A percentile compares a stretch with the other conserved stretches of the same genome.
Evolutionary conservation across 805 yeast genomes (phyloP).

Genomic region (Candida chauliodis): DNA sequence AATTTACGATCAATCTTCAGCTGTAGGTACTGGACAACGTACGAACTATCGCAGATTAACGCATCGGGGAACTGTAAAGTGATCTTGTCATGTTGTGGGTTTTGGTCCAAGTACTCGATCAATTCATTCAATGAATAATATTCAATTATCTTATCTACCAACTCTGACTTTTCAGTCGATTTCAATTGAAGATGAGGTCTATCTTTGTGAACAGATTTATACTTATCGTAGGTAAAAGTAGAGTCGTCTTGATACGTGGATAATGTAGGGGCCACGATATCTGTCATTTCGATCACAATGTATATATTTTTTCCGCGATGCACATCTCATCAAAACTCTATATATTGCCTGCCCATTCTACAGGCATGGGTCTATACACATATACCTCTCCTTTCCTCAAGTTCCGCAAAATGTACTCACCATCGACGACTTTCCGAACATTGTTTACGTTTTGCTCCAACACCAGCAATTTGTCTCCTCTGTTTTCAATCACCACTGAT

Average conservation of each 20-base stretch:
- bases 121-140: constrained; percentile 57
- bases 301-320: neutral
- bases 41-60: constrained; percentile 73
- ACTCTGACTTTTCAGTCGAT: constrained; percentile 18
- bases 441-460: constrained; percentile 51
- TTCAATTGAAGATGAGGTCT: constrained; percentile 23
- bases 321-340: neutral
- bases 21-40: constrained; percentile 57
- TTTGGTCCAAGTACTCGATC: constrained; percentile 32
- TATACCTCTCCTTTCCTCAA: constrained; percentile 41
- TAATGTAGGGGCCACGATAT: constrained; percentile 57
- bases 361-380: constrained; percentile 47
- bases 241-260: constrained; percentile 71
- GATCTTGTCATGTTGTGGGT: constrained; percentile 44
- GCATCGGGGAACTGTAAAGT: constrained; percentile 91
- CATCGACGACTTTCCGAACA: constrained; percentile 35
- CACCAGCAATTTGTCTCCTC: constrained; percentile 28
- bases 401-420: constrained; percentile 33
- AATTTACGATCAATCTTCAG: constrained; percentile 6
- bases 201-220: constrained; percentile 19
- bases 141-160: constrained; percentile 33
- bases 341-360: constrained; percentile 37
- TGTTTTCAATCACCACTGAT: constrained; percentile 27
- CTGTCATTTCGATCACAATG: neutral
- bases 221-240: constrained; percentile 47